phyloP scores from a whole-genome alignment of 1,139 yeast species.

The Sugiyamaella sp. region DNA sequence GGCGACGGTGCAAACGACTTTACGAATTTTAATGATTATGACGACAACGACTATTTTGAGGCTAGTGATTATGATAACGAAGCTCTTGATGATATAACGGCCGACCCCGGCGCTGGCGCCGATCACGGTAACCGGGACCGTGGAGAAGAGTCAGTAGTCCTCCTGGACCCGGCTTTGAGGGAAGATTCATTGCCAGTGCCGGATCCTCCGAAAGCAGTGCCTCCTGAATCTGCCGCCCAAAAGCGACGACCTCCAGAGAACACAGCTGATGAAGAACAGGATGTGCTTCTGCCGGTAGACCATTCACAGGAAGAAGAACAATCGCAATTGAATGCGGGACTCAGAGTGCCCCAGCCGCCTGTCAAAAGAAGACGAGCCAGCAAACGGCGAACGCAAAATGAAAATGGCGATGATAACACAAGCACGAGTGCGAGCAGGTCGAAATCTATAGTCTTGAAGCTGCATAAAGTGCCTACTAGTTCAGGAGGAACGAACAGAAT shows the following conservation, averaged over 20 bases:
- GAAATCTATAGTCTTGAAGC: slow-evolving; percentile 19
- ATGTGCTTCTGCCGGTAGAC: background rate
- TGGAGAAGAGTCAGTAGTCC: slow-evolving; percentile 5
- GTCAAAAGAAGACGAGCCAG: slow-evolving; percentile 6
- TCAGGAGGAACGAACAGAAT: slow-evolving; percentile 31
- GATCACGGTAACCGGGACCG: background rate
- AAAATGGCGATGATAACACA: slow-evolving; percentile 7
- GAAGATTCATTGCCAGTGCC: too few relatives aligned
- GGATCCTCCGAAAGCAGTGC: too few relatives aligned
- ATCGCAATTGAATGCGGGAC: background rate
- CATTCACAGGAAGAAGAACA: background rate
- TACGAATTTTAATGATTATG: slow-evolving; percentile 4
- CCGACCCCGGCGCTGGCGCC: background rate
- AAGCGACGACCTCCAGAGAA: too few relatives aligned
- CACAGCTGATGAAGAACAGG: background rate
- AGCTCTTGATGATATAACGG: too few relatives aligned
- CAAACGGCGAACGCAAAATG: slow-evolving; percentile 1
- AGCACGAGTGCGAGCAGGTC: slow-evolving; percentile 4
- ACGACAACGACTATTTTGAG: slow-evolving; percentile 7
- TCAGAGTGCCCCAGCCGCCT: background rate
- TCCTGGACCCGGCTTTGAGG: too few relatives aligned
- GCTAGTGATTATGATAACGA: slow-evolving; percentile 9
- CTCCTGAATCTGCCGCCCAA: too few relatives aligned
- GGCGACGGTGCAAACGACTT: background rate
- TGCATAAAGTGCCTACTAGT: slow-evolving; percentile 28